Evolutionary conservation across 192 early-diverging fungal genomes (phyloP), one percentile per base, ranked within the genome.

Genomic region (Coemansia javaensis): DNA sequence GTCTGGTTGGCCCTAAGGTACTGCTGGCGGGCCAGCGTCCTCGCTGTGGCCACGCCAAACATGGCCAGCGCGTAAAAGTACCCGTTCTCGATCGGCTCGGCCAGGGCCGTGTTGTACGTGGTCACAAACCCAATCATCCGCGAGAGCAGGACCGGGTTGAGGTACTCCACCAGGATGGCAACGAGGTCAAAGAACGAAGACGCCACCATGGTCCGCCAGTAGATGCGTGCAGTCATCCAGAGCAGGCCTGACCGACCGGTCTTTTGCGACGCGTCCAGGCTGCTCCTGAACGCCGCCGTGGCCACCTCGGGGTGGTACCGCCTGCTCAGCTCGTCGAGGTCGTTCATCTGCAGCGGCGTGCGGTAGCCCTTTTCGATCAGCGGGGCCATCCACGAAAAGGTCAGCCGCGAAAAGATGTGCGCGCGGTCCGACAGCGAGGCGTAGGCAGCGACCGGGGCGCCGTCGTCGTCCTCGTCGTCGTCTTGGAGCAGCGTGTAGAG

Each of bases 321-420:
- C 13, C 38, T 56, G 20, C 79, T 58, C 40, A 98, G 68, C 20
- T 78, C 76, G 83, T 82, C 90, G 13, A 89, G 65, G 66, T 97
- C 92, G 24, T 86, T 82, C 63, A 85, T 79, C n/a, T 81, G 77
- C 47, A 94, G 70, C 30, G 82, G 86, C 54, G 89, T 90, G 20
- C 63, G 49, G 49, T 80, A 85, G 2, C 91, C 93, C 30, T 84
- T 59, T 31, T 84, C 82, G 69, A 98, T 86, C 46, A 96, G 49
- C 12, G 82, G 80, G 33, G 85, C 83, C 81, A 98, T 87, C 95
- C 95, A 98, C 23, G 82, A 67, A 69, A 96, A 98, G 2, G 87
- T 83, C 1, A 91, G 48, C 5, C 77, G 79, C 23, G 85, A 87
- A 50, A 93, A 93, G 15, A 98, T 79, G 58, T 89, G 86, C 35